Conservation (phyloP, 192 early-diverging fungal species). For the Paraglomus occultum region DNA sequence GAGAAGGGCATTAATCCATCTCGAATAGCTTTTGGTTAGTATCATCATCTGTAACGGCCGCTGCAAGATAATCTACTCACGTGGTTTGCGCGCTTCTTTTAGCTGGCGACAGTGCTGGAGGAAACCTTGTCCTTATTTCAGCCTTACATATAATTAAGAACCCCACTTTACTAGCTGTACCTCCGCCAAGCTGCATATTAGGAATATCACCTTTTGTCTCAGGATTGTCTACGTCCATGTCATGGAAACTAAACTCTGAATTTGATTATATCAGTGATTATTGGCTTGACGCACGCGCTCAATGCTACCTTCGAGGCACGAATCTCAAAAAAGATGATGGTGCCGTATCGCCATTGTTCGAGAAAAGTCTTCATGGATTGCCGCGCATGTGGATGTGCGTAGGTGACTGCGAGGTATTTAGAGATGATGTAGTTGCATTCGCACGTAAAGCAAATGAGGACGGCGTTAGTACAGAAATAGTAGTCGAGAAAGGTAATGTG, state of each 20-base stretch:
- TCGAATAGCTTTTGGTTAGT: conserved; percentile 17
- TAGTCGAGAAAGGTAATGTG: background rate
- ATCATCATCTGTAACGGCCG: background rate
- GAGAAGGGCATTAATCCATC: conserved; percentile 22
- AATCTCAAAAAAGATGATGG: background rate
- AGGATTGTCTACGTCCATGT: background rate
- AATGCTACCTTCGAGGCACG: background rate
- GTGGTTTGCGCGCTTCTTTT: background rate
- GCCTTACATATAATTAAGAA: background rate
- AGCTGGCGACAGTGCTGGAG: conserved; percentile 28
- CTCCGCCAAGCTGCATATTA: background rate
- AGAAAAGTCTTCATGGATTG: conserved; percentile 6
- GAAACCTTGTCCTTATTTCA: background rate
- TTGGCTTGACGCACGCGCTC: background rate
- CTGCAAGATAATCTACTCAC: background rate
- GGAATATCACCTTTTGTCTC: conserved; percentile 13
- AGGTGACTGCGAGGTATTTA: conserved; percentile 13
- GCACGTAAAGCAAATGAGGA: background rate
- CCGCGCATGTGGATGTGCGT: conserved; percentile 12
- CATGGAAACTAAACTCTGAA: background rate
- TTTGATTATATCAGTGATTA: background rate
- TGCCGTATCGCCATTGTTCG: conserved; percentile 18
- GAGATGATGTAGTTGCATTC: conserved; percentile 4
- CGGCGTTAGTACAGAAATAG: background rate
- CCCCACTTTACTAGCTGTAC: background rate